Evolutionary conservation across 2,329 filamentous ascomycete genomes (phyloP).

Genomic region (Fusarium fracticaudum): DNA sequence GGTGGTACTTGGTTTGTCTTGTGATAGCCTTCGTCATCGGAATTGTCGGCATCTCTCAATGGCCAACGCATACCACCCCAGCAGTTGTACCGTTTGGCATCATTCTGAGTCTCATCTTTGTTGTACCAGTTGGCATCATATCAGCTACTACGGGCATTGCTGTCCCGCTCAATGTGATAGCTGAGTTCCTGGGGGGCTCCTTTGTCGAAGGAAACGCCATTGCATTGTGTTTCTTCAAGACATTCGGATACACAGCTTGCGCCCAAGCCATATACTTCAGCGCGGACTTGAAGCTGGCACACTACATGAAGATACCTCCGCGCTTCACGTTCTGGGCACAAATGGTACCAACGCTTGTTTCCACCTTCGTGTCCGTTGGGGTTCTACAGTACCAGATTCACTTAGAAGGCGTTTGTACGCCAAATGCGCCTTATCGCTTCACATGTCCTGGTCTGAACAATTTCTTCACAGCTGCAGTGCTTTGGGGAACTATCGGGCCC

Average conservation of each 20-base stretch:
- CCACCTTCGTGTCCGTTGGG: constrained; percentile 47
- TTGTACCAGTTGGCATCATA: constrained; percentile 57
- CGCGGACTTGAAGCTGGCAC: constrained; percentile 49
- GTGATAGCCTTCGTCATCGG: constrained; percentile 47
- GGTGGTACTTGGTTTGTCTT: constrained; percentile 55
- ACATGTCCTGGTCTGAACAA: constrained; percentile 51
- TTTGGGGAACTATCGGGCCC: constrained; percentile 54
- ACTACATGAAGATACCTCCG: constrained; percentile 58
- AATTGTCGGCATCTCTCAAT: constrained; percentile 49
- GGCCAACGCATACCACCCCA: constrained; percentile 54
- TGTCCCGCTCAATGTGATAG: constrained; percentile 56
- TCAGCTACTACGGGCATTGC: constrained; percentile 54
- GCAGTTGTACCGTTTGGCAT: constrained; percentile 57
- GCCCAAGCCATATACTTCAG: constrained; percentile 50
- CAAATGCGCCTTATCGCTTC: constrained; percentile 48
- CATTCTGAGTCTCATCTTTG: constrained; percentile 52
- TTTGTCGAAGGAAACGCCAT: constrained; percentile 55
- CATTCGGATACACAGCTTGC: constrained; percentile 49
- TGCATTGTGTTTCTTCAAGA: constrained; percentile 60
- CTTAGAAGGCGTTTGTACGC: constrained; percentile 51
- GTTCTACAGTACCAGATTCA: constrained; percentile 52
- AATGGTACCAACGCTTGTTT: constrained; percentile 48
- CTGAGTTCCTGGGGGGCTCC: constrained; percentile 59
- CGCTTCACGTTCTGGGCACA: constrained; percentile 50
- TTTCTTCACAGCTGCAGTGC: constrained; percentile 52